Conservation (phyloP, 2,329 filamentous ascomycete genomes). For the Diaporthe helianthi region DNA sequence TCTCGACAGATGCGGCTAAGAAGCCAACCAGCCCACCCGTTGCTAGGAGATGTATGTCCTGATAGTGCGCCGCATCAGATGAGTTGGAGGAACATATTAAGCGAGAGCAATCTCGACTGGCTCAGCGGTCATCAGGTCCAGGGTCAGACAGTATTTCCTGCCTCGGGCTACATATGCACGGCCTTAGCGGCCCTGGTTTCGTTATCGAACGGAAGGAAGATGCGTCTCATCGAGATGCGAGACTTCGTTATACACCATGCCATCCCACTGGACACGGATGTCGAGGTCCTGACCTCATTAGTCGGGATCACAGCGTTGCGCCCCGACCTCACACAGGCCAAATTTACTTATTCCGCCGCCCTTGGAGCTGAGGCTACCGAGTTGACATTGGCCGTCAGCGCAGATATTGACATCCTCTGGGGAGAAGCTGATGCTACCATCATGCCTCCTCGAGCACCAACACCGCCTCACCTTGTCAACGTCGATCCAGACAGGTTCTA, state of each 20-base stretch:
- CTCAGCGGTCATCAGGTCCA: slow-evolving; percentile 46
- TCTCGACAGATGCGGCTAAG: slow-evolving; percentile 7
- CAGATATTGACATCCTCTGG: not conserved
- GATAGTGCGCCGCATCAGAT: slow-evolving; percentile 28
- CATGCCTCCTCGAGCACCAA: not conserved
- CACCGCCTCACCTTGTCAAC: not conserved
- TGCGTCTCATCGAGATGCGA: slow-evolving; percentile 31
- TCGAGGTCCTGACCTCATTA: not conserved
- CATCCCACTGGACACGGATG: not conserved
- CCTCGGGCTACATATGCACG: slow-evolving; percentile 36
- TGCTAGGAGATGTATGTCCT: slow-evolving; percentile 9
- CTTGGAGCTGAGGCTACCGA: not conserved
- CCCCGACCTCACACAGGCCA: not conserved
- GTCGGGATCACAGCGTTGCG: not conserved
- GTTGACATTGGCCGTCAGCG: not conserved
- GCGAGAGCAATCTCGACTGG: slow-evolving; percentile 45
- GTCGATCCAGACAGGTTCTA: slow-evolving; percentile 27
- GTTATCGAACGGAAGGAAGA: not conserved
- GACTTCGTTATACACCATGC: slow-evolving; percentile 18
- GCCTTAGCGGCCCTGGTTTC: slow-evolving; percentile 36
- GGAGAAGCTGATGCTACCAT: not conserved
- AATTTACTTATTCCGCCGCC: slow-evolving; percentile 4
- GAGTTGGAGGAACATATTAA: slow-evolving; percentile 40
- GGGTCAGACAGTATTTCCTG: slow-evolving; percentile 48
- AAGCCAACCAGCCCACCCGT: slow-evolving; percentile 6